phyloP scores from a whole-genome alignment of 129 eudicot species.

The Saposhnikovia divaricata region DNA sequence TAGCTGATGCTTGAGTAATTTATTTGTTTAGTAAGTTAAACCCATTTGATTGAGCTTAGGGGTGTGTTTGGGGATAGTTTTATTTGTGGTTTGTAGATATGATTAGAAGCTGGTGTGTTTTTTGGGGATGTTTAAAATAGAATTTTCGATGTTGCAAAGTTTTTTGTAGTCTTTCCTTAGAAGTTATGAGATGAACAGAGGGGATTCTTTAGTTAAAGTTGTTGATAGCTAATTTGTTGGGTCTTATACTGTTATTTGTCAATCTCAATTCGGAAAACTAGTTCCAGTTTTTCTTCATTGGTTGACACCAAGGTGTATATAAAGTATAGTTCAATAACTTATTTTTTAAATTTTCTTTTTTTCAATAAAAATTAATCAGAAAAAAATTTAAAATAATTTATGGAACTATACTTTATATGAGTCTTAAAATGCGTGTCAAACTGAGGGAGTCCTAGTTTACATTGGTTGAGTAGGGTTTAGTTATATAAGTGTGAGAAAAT shows the following conservation, averaged over 20 bases:
- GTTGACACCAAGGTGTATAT: no score
- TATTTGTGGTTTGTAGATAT: neutral
- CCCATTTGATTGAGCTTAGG: neutral
- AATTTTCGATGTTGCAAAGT: neutral
- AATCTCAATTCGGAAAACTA: neutral
- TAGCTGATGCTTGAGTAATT: neutral
- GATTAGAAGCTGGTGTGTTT: neutral
- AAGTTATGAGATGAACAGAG: neutral
- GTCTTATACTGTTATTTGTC: no score
- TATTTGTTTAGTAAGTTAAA: neutral
- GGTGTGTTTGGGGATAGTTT: neutral
- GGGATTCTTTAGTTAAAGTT: neutral
- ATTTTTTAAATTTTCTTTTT: no score
- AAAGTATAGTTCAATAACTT: no score
- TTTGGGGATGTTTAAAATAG: neutral
- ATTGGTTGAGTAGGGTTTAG: neutral
- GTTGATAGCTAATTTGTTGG: neutral
- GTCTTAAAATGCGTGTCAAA: no score
- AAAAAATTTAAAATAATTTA: no score
- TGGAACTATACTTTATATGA: no score
- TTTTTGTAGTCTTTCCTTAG: neutral
- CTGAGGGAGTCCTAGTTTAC: no score
- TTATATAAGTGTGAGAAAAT: neutral
- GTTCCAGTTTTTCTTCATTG: no score
- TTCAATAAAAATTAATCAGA: no score